Conservation (phyloP, 345 rosid species). For the Cardamine occulta region DNA sequence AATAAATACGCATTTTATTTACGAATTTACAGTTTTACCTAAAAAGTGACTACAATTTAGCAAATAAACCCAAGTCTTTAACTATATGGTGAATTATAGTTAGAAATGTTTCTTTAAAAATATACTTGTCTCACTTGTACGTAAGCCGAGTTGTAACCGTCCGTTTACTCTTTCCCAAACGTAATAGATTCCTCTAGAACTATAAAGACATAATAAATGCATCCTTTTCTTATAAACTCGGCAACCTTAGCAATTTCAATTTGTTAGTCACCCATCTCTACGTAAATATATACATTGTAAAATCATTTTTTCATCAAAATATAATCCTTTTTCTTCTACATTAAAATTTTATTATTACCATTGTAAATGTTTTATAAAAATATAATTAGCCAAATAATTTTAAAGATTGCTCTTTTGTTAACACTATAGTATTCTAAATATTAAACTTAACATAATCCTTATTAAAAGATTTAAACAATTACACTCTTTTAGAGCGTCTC, state of each 20-base stretch:
- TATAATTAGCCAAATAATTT: not conserved
- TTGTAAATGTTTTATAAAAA: not conserved
- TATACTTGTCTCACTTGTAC: conserved; percentile 18
- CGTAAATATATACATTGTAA: conserved; percentile 12
- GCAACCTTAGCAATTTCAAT: not conserved
- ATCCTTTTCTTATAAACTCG: not conserved
- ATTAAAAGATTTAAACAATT: not conserved
- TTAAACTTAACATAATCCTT: too few relatives aligned
- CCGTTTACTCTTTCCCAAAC: conserved; percentile 20
- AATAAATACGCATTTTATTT: too few relatives aligned
- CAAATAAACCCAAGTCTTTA: not conserved
- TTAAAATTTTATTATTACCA: too few relatives aligned
- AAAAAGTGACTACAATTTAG: not conserved
- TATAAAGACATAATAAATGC: not conserved
- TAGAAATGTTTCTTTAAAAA: not conserved
- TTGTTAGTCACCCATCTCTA: not conserved
- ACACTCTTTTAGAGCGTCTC: not conserved
- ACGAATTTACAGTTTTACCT: not conserved
- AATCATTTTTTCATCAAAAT: not conserved
- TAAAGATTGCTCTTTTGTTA: too few relatives aligned
- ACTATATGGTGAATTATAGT: not conserved
- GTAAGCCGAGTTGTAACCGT: conserved; percentile 30
- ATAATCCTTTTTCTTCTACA: not conserved
- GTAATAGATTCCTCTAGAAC: conserved; percentile 22
- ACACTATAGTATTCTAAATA: not conserved